Evolutionary conservation across 148 eudicot species (phyloP), one percentile per base, ranked within the genome.

Genomic region (Cornus florida): DNA sequence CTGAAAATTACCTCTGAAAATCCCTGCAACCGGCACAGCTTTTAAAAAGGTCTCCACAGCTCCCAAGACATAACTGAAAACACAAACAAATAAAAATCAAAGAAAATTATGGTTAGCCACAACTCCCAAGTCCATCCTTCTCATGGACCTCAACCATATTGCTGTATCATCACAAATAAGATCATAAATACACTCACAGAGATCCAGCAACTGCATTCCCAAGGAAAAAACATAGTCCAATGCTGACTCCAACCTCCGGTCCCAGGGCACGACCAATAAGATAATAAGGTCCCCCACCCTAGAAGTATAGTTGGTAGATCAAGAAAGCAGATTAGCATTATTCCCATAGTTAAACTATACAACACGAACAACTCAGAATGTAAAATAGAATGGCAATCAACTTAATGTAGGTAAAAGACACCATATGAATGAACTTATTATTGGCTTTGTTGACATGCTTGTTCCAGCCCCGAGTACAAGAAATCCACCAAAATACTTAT

Each of bases 261-360:
- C 99, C 99, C 88, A 97, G 88, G 75, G 99, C 97, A 89, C 99
- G 98, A 56, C 99, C 99, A 82, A 97, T 97, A 85, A 97, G 99
- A 90, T 97, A 97, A 85, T 97, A 97, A 70, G 99, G 99, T 33
- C 99, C 99, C 22, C 99, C 99, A 77, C 99, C 99, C 99, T 97
- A 72, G 53, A 86, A 14, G 19, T 41, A 57, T 35, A 43, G 17
- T 64, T 32, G 53, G 69, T 60, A 20, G 69, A 75, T 23, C 60
- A 75, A 81, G 41, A 22, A 60, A 60, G 19, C 70, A 68, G 41
- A 35, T 16, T 41, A 77, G 19, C 33, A 64, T 64, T 7, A 65
- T 13, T 38, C n/a, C 19, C n/a, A 76, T 76, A 7, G 17, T 46
- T 24, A 68, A 2, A 66, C 68, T 66, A 16, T 70, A 82, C 28